A percentile compares a stretch with the other conserved stretches of the same genome.
Evolutionary conservation across 1,284 basidiomycete species (phyloP).

Genomic region (Pseudozyma flocculosa): DNA sequence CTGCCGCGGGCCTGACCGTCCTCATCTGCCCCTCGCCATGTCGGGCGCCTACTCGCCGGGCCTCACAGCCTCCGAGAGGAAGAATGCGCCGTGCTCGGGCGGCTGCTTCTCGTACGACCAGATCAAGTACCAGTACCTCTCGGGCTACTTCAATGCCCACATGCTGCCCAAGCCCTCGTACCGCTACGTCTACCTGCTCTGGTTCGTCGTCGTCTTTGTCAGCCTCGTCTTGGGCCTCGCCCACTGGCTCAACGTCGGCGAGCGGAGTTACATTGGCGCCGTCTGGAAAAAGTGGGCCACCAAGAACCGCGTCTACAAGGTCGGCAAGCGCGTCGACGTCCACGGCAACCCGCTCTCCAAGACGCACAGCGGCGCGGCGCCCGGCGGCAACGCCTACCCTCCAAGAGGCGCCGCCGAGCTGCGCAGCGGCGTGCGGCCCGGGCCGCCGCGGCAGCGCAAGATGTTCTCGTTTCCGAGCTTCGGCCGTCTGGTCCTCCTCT

Average conservation of each 20-base stretch:
- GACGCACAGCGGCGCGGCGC: slow-evolving; percentile 19
- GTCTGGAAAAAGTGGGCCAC: slow-evolving; percentile 50
- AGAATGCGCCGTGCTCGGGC: slow-evolving; percentile 27
- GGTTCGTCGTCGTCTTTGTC: slow-evolving; percentile 54
- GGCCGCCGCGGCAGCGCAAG: slow-evolving; percentile 13
- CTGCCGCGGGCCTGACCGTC: no score
- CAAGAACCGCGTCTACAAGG: slow-evolving; percentile 41
- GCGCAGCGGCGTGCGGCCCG: no score
- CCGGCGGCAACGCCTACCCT: background rate
- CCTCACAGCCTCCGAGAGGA: slow-evolving; percentile 3
- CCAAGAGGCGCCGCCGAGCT: background rate
- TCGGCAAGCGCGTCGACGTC: slow-evolving; percentile 30
- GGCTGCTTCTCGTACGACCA: slow-evolving; percentile 32
- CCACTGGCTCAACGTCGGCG: slow-evolving; percentile 51
- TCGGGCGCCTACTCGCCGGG: slow-evolving; percentile 30
- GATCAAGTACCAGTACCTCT: slow-evolving; percentile 43
- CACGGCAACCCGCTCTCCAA: slow-evolving; percentile 19
- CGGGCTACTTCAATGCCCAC: slow-evolving; percentile 58
- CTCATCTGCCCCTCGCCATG: no score
- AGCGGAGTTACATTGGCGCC: slow-evolving; percentile 46
- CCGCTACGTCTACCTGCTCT: slow-evolving; percentile 60
- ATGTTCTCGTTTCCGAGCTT: slow-evolving; percentile 44
- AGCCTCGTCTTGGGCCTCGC: slow-evolving; percentile 51
- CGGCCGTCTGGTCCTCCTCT: slow-evolving; percentile 40
- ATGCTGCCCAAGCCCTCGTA: slow-evolving; percentile 58